Evolutionary conservation across 164 flowering plant genomes (phyloP), one percentile per base, ranked within the genome.

Genomic region (Paratinospora sagittata): DNA sequence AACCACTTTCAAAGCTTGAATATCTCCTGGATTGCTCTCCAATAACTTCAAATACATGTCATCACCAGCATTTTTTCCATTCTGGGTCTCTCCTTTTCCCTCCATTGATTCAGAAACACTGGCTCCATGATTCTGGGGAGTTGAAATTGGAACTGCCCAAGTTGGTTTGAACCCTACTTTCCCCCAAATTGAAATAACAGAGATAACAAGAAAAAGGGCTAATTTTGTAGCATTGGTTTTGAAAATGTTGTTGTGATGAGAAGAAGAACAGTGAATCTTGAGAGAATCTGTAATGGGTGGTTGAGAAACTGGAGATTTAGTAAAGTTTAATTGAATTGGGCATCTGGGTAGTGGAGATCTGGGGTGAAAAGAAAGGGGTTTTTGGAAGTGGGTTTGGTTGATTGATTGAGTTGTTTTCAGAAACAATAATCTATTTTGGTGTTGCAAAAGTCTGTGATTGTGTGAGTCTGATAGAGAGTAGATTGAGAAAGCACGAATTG

Each of bases 1-100:
- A 76, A 85, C 79, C 82, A 85, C 88, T 81, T 95, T 92, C 81
- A 95, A 70, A 36, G 90, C 93, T 55, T 89, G 87, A 66, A 91
- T 81, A 78, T 89, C 82, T 34, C 74, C 80, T 8, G 96, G 97
- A 61, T 87, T 85, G 43, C 63, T 73, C 83, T 88, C 88, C 84
- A 95, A 81, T 37, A 88, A 3, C 82, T 76, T 86, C 86, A 81
- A 77, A 69, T 72, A 86, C 91, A 86, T 70, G 60, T 63, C 80
- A 72, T 87, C 97, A 30, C 81, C 81, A 57, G 82, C 88, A 62
- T 55, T 70, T 62, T 76, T 43, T 66, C 27, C 83, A 61, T 77
- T 71, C 71, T 69, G 72, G 68, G 69, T 43, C 8, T 78, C 79
- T 63, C 26, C 70, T 68, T 62, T 74, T 62, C 73, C 77, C 72